Percentiles rank a stretch among this genome's conserved stretches.
These are phyloP conservation scores for Backusella liffmaniae DNA, from an alignment of 192 early-diverging fungal species.

Conservation along the genomic window DNA sequence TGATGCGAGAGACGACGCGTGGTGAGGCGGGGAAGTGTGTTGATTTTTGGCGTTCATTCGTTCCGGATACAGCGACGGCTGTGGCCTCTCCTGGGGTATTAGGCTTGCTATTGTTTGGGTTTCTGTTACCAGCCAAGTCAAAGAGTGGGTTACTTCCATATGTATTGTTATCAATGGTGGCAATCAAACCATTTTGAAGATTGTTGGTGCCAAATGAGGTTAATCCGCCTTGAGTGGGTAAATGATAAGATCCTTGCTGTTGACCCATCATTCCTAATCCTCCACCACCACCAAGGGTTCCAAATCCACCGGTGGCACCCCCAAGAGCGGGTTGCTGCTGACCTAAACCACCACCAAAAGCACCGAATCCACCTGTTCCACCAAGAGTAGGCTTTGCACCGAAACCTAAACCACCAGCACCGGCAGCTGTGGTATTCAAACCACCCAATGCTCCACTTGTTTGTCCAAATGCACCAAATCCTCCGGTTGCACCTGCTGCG, in stretches of 20 bases:
- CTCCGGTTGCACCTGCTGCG: background rate
- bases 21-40: conserved; percentile 76
- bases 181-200: conserved; percentile 48
- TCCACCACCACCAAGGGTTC: conserved; percentile 21
- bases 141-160: conserved; percentile 89
- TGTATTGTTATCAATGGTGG: conserved; percentile 81
- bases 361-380: conserved; percentile 14
- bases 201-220: conserved; percentile 43
- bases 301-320: background rate
- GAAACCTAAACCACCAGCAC: conserved; percentile 21
- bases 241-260: conserved; percentile 29
- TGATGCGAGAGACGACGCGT: conserved; percentile 65
- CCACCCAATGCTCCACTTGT: background rate
- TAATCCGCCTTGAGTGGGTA: conserved; percentile 43
- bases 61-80: conserved; percentile 34
- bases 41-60: conserved; percentile 58
- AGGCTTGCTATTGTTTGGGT: conserved; percentile 27
- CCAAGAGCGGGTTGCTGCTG: background rate
- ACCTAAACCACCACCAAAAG: background rate
- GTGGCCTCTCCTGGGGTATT: conserved; percentile 24
- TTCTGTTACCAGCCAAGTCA: conserved; percentile 44
- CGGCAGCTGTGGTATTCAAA: background rate
- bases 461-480: conserved; percentile 21
- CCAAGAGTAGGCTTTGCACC: conserved; percentile 38
- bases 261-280: conserved; percentile 32